phyloP scores from a whole-genome alignment of 805 yeast genomes.

The Metschnikowia arizonensis region DNA sequence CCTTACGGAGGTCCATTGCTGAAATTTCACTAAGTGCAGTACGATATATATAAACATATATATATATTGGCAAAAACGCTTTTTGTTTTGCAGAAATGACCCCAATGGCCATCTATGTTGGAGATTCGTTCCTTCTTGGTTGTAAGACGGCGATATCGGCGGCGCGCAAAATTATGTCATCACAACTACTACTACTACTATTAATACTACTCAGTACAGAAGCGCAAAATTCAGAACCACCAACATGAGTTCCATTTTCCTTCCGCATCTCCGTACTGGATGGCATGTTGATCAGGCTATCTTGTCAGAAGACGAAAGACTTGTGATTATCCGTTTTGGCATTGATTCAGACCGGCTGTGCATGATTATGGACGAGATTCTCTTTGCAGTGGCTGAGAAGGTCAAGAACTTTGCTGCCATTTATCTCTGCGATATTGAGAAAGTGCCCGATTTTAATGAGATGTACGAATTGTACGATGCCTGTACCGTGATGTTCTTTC shows the following conservation, averaged over 20 bases:
- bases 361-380: slow-evolving; percentile 84
- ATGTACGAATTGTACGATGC: slow-evolving; percentile 92
- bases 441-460: slow-evolving; percentile 83
- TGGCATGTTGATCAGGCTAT: slow-evolving; percentile 97
- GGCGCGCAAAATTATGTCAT: slow-evolving; percentile 3
- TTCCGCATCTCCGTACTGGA: slow-evolving; percentile 20
- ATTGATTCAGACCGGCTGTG: slow-evolving; percentile 71
- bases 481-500: slow-evolving; percentile 89
- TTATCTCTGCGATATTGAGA: slow-evolving; percentile 82
- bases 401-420: slow-evolving; percentile 84
- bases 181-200: neutral
- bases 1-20: no score
- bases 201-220: no score
- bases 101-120: no score
- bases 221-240: no score
- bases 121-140: neutral
- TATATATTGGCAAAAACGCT: no score
- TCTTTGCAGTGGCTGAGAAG: slow-evolving; percentile 75
- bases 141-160: neutral
- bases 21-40: no score
- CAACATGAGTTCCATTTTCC: slow-evolving; percentile 20
- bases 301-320: slow-evolving; percentile 78
- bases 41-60: no score
- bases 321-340: slow-evolving; percentile 89
- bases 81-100: neutral